phyloP scores from a whole-genome alignment of 2,329 filamentous ascomycete species.

The Akanthomyces muscarius region DNA sequence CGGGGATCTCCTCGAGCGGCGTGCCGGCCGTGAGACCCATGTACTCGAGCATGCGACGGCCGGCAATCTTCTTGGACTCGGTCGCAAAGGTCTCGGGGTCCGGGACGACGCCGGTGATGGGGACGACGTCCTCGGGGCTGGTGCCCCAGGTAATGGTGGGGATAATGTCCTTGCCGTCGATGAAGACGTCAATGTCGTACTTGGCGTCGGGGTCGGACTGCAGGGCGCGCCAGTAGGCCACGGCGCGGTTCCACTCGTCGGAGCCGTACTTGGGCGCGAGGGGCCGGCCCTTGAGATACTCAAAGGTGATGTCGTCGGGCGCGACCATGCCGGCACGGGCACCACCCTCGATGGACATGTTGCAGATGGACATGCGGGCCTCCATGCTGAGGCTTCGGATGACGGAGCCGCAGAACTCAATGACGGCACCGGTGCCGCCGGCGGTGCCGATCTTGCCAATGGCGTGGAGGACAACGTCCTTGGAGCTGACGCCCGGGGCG shows the following conservation, averaged over 20 bases:
- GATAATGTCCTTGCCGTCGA: constrained; percentile 87
- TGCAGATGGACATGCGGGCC: constrained; percentile 98
- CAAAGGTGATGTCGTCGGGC: constrained; percentile 88
- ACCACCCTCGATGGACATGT: constrained; percentile 97
- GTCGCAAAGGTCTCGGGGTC: constrained; percentile 82
- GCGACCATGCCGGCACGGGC: constrained; percentile 96
- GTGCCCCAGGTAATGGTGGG: constrained; percentile 97
- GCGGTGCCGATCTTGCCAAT: constrained; percentile 95
- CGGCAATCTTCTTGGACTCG: constrained; percentile 74
- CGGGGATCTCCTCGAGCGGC: constrained; percentile 81
- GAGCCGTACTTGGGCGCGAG: constrained; percentile 81
- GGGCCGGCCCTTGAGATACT: constrained; percentile 89
- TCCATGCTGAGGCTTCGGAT: constrained; percentile 91
- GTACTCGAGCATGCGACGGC: constrained; percentile 82
- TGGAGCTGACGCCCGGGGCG: constrained; percentile 86
- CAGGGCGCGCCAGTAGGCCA: constrained; percentile 82
- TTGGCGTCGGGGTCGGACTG: constrained; percentile 83
- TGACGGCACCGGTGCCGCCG: constrained; percentile 88
- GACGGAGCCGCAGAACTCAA: constrained; percentile 95
- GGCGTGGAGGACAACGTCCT: constrained; percentile 88
- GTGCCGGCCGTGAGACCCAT: constrained; percentile 90
- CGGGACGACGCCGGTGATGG: constrained; percentile 87
- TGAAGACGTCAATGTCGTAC: constrained; percentile 84
- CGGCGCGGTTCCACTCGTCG: constrained; percentile 83
- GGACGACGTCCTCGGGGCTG: constrained; percentile 91